These are phyloP conservation scores for Neolentinus lepideus DNA, from an alignment of 1,284 basidiomycete species.

Conservation along the genomic window DNA sequence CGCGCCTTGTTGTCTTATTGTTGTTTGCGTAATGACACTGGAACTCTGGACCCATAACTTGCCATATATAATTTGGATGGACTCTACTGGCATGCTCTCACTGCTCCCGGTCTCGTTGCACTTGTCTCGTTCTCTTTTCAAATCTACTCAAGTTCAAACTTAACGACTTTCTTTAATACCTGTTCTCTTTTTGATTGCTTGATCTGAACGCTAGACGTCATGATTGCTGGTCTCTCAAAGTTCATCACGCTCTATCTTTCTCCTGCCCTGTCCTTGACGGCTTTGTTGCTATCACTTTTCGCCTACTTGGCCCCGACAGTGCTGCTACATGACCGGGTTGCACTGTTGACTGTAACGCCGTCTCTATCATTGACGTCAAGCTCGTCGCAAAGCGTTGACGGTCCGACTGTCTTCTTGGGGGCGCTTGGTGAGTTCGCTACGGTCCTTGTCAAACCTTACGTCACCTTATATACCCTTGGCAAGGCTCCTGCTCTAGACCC, in stretches of 20 bases:
- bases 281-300: slow-evolving; percentile 57
- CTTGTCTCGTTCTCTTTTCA: not conserved
- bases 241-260: slow-evolving; percentile 62
- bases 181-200: not conserved
- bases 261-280: slow-evolving; percentile 56
- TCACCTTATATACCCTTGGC: not conserved
- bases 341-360: slow-evolving; percentile 57
- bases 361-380: slow-evolving; percentile 41
- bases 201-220: slow-evolving; percentile 19
- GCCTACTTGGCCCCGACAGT: slow-evolving; percentile 57
- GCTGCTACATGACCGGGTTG: slow-evolving; percentile 53
- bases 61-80: not conserved
- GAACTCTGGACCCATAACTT: not conserved
- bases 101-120: not conserved
- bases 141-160: not conserved
- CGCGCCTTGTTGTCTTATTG: slow-evolving; percentile 2
- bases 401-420: slow-evolving; percentile 63
- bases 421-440: slow-evolving; percentile 41
- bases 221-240: slow-evolving; percentile 69
- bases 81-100: not conserved
- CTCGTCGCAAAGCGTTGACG: slow-evolving; percentile 44
- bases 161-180: not conserved
- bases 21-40: not conserved
- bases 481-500: slow-evolving; percentile 63
- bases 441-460: not conserved